Base-by-base conservation (phyloP, 2,329 filamentous ascomycete genomes). In the Aspergillus neotritici region DNA sequence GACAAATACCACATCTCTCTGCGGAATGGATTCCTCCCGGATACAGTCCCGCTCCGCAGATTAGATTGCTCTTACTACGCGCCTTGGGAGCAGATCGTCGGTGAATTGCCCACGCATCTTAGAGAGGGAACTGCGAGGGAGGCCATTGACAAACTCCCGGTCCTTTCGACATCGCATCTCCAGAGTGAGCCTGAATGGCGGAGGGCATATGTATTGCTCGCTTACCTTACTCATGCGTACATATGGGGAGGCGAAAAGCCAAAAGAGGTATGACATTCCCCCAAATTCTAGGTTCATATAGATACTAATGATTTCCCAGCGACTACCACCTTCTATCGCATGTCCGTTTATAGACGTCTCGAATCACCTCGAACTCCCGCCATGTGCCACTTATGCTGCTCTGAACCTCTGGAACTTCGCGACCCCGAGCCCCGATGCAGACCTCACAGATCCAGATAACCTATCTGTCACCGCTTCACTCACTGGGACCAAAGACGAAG, bases 11-110 rank as follows among this genome's bases (percentile, higher is more conserved):
- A 82, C 64, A 78, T 65, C 31, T 64, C 62, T 12, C 46, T 52
- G 10, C 50, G 53, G 47, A 83, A 88, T 67, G 90, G 90, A 57
- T 97, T 97, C 70, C 77, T 97, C 43, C 87, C 90, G 3, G 76
- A 84, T 49, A 78, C 82, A 48, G 70, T 84, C 44, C 90, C 90
- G 41, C 73, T 95, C 51, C 79, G 82, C 47, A 74, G 78, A 37
- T 79, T 96, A 12, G 80, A 86, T 12, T 83, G 93, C 57, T 76
- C 82, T 7, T 95, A 95, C 73, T 97, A 95, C 69, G 80, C 83
- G 64, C 87, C 88, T 52, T 97, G 90, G 90, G 90, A 96, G 67
- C 77, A 80, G 32, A 74, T 94, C 43, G 79, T 82, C 25, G 76
- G 79, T 55, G 89, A 91, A 57, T 75, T 96, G 13, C 87, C 93